Percentiles rank a stretch among this genome's conserved stretches.
These are phyloP conservation scores for Huiozyma sinensis DNA, from an alignment of 805 yeast genomes.

Conservation along the genomic window DNA sequence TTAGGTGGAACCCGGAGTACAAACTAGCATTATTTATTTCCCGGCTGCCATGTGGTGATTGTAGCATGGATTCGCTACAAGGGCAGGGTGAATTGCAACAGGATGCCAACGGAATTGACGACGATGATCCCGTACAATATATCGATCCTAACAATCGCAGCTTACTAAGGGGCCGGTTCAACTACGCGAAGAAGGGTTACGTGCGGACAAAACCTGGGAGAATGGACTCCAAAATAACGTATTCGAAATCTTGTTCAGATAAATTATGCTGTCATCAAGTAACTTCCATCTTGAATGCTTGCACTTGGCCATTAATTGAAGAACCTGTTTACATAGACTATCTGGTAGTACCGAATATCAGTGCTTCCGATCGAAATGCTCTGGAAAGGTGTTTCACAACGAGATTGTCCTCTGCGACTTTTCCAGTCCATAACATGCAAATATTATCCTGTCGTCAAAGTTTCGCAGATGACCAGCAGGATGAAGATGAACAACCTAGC, in stretches of 20 bases:
- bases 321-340: conserved; percentile 31
- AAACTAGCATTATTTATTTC: conserved; percentile 53
- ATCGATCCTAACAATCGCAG: conserved; percentile 17
- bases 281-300: conserved; percentile 40
- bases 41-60: conserved; percentile 88
- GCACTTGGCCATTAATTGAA: conserved; percentile 31
- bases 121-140: conserved; percentile 20
- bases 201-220: conserved; percentile 94
- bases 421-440: conserved; percentile 1
- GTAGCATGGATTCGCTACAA: conserved; percentile 44
- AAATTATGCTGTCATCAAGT: conserved; percentile 59
- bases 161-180: conserved; percentile 51
- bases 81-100: conserved; percentile 6
- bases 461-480: conserved; percentile 9
- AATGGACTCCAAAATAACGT: conserved; percentile 56
- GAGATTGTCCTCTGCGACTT: conserved; percentile 1
- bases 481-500: conserved; percentile 10
- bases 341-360: conserved; percentile 36
- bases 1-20: conserved; percentile 28
- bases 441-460: conserved; percentile 1
- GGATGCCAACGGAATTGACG: conserved; percentile 9
- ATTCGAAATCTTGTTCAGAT: conserved; percentile 84
- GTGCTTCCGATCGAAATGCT: neutral
- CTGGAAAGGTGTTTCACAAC: conserved; percentile 11
- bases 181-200: conserved; percentile 44